A percentile compares a stretch with the other conserved stretches of the same genome.
Conservation (phyloP, 768 basidiomycete species). For the Basidioascus undulatus region DNA sequence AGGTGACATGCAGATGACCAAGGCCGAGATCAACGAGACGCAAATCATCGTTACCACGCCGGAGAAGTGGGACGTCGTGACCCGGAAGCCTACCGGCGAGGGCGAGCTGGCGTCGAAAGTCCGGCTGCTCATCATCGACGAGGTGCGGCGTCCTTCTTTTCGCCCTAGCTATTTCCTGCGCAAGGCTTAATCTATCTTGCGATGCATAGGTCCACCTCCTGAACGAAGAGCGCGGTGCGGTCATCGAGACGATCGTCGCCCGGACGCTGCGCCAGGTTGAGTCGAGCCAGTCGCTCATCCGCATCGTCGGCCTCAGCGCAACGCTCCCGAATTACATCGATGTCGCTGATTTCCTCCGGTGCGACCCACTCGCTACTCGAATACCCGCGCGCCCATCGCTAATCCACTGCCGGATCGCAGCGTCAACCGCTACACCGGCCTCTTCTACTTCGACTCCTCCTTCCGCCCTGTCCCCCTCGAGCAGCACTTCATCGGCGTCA, state of each 20-base stretch:
- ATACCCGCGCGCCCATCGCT: too few relatives aligned
- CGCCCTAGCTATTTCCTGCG: too few relatives aligned
- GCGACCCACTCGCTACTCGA: conserved; percentile 5
- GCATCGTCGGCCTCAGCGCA: conserved; percentile 79
- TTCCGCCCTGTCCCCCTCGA: conserved; percentile 91
- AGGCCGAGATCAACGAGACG: conserved; percentile 75
- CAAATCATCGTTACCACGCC: conserved; percentile 97
- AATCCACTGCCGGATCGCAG: conserved; percentile 23
- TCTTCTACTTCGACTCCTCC: conserved; percentile 95
- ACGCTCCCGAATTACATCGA: conserved; percentile 93
- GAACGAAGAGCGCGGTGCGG: conserved; percentile 92
- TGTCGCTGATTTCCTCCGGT: conserved; percentile 86
- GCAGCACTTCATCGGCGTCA: conserved; percentile 85
- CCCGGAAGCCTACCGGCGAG: conserved; percentile 85
- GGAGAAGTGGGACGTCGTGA: conserved; percentile 99
- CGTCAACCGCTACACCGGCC: conserved; percentile 57
- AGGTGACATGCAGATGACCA: conserved; percentile 92
- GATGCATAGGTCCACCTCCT: too few relatives aligned
- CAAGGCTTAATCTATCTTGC: too few relatives aligned
- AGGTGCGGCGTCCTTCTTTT: too few relatives aligned
- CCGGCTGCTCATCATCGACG: conserved; percentile 87
- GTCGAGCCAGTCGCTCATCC: conserved; percentile 81
- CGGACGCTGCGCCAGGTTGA: conserved; percentile 88
- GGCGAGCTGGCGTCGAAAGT: conserved; percentile 89
- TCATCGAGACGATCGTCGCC: conserved; percentile 94